A percentile compares a stretch with the other conserved stretches of the same genome.
These are phyloP conservation scores for Climacium dendroides DNA, from an alignment of 225 moss, liverwort and hornwort species.

Conservation along the genomic window DNA sequence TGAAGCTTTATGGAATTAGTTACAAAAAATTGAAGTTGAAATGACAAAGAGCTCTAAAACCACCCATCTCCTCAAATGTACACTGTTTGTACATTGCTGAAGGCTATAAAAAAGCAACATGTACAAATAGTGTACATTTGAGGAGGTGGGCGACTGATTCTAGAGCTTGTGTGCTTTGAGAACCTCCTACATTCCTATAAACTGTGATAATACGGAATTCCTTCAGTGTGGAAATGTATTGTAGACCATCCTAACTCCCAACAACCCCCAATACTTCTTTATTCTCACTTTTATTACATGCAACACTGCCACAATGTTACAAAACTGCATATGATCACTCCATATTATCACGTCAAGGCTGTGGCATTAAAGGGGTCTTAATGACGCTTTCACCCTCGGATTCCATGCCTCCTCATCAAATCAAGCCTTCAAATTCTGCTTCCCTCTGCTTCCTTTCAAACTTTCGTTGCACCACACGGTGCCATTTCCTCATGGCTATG, in stretches of 20 bases:
- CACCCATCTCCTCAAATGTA: too few species aligned
- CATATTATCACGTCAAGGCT: not conserved
- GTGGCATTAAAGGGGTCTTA: not conserved
- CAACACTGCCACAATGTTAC: not conserved
- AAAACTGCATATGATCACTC: not conserved
- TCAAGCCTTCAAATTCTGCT: not conserved
- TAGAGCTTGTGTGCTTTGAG: too few species aligned
- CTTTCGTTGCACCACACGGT: not conserved
- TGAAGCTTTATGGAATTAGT: too few species aligned
- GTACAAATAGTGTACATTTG: too few species aligned
- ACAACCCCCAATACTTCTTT: not conserved
- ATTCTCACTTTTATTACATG: not conserved
- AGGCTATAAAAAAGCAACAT: too few species aligned
- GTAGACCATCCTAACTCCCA: not conserved
- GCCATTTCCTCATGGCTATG: not conserved
- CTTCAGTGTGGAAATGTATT: not conserved
- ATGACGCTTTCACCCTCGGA: not conserved
- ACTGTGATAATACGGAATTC: not conserved
- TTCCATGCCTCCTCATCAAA: not conserved
- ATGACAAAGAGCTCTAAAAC: too few species aligned
- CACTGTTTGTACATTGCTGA: too few species aligned
- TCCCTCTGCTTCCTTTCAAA: not conserved
- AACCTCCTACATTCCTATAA: too few species aligned
- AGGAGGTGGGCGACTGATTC: too few species aligned
- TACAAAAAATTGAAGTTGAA: too few species aligned